phyloP scores from a whole-genome alignment of 176 grass and related monocot genomes.

The Hyparrhenia diplandra region DNA sequence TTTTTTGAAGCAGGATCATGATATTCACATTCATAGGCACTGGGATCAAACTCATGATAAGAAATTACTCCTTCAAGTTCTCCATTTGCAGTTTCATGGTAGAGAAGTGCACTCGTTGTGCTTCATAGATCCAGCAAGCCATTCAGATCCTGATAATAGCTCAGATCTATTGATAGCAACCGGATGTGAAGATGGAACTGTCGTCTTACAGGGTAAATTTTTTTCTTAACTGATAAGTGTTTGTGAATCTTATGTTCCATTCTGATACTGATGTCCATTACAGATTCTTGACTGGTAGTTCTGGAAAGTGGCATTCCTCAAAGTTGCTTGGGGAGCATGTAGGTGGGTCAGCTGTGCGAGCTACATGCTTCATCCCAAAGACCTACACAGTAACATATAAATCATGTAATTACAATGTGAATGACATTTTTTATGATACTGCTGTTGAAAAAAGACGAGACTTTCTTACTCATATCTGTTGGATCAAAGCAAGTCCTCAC shows the following conservation, averaged over 20 bases:
- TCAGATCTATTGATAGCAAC: constrained; percentile 63
- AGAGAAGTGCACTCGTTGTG: constrained; percentile 88
- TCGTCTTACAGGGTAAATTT: constrained; percentile 78
- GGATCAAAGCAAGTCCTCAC: constrained; percentile 96
- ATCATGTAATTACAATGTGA: neutral
- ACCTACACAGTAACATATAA: constrained; percentile 42
- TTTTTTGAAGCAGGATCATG: constrained; percentile 62
- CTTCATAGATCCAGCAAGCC: constrained; percentile 54
- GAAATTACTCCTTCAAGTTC: constrained; percentile 62
- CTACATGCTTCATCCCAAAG: constrained; percentile 67
- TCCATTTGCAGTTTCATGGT: constrained; percentile 93
- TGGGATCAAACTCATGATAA: constrained; percentile 58
- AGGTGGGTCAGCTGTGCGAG: constrained; percentile 93
- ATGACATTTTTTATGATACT: constrained; percentile 10
- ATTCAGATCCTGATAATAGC: constrained; percentile 30
- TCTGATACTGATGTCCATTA: constrained; percentile 27
- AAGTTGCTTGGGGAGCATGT: constrained; percentile 93
- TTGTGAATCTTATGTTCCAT: neutral
- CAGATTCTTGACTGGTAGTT: constrained; percentile 52
- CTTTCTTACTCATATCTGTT: constrained; percentile 80
- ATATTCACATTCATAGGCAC: constrained; percentile 67
- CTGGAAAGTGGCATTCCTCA: constrained; percentile 70
- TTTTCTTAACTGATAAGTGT: constrained; percentile 3
- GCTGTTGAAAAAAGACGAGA: constrained; percentile 26
- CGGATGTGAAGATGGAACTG: constrained; percentile 91